Percentiles rank a stretch among this genome's conserved stretches.
phyloP scores from a whole-genome alignment of 352 stramenopile species.

The Poterioochromonas sp. region DNA sequence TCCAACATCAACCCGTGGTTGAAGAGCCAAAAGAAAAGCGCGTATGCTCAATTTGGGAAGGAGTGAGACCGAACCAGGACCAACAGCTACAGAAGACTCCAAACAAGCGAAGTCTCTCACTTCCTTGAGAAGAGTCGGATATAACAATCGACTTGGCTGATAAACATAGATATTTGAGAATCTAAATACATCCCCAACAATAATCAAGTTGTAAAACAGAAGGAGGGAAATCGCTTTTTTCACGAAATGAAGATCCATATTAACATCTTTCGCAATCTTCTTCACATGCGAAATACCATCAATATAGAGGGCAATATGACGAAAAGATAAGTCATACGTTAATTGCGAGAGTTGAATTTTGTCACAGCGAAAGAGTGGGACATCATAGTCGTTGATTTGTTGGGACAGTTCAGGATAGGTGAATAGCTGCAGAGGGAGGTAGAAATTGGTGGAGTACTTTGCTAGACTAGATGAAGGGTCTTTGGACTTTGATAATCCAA shows the following conservation, averaged over 20 bases:
- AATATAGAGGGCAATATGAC: slow-evolving; percentile 8
- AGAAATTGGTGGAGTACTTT: no score
- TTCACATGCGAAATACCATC: slow-evolving; percentile 20
- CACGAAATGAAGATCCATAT: slow-evolving; percentile 12
- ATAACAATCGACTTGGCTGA: background rate
- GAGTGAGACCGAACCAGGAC: no score
- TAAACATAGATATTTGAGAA: slow-evolving; percentile 29
- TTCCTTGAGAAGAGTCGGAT: background rate
- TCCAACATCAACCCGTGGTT: background rate
- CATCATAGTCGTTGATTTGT: slow-evolving; percentile 20
- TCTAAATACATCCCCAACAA: slow-evolving; percentile 21
- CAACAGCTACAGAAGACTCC: background rate
- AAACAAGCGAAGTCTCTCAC: background rate
- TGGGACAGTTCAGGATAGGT: background rate
- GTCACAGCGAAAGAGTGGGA: background rate
- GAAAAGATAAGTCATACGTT: slow-evolving; percentile 24
- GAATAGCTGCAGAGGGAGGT: background rate
- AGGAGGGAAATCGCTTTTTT: slow-evolving; percentile 1
- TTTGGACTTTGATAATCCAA: no score
- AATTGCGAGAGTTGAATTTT: background rate
- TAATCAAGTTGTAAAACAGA: background rate
- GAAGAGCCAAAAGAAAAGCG: background rate
- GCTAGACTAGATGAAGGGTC: no score
- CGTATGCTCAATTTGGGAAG: background rate
- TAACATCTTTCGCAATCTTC: background rate